A percentile compares a stretch with the other conserved stretches of the same genome.
These are phyloP conservation scores for Ciborinia camelliae DNA, from an alignment of 2,329 filamentous ascomycete genomes.

Conservation along the genomic window DNA sequence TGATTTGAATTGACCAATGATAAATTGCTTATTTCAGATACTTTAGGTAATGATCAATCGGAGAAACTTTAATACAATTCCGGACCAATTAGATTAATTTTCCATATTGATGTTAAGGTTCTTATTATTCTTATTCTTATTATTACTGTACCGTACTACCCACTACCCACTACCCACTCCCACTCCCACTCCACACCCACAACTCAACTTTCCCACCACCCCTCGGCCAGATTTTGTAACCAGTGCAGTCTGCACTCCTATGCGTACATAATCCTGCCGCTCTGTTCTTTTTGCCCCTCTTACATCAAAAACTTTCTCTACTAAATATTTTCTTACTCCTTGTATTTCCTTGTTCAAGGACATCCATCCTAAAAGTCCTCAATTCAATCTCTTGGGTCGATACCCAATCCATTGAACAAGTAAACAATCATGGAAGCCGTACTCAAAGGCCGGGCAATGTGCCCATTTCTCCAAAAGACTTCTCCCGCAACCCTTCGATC, in stretches of 20 bases:
- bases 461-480: conserved; percentile 94
- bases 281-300: background rate
- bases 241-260: background rate
- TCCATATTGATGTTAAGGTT: background rate
- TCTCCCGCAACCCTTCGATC: conserved; percentile 88
- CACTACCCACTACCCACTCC: background rate
- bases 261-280: background rate
- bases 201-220: too few species aligned
- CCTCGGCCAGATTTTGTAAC: background rate
- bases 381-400: background rate
- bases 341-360: background rate
- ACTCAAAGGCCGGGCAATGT: conserved; percentile 57
- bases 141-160: too few species aligned
- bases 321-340: background rate
- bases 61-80: background rate
- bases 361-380: background rate
- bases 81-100: background rate
- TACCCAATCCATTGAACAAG: background rate
- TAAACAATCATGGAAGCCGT: conserved; percentile 17
- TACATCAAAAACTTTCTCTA: background rate
- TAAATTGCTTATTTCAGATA: background rate
- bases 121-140: background rate
- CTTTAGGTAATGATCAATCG: background rate
- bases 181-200: too few species aligned
- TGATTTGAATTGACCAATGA: too few species aligned